Evolutionary conservation across 768 basidiomycete species (phyloP).

Genomic region (Leccinum incarnatum): DNA sequence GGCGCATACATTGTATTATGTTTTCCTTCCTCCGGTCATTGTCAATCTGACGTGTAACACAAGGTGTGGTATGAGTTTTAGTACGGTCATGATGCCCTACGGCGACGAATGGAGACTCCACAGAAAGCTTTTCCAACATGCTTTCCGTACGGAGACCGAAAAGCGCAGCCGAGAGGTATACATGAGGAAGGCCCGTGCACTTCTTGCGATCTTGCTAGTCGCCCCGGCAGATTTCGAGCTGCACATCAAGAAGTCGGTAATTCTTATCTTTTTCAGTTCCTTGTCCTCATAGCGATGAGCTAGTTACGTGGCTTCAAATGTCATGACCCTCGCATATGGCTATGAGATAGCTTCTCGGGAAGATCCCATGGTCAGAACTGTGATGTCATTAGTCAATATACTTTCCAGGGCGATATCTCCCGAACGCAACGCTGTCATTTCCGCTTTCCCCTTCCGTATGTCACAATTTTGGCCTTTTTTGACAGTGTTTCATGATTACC

Average conservation of each 20-base stretch:
- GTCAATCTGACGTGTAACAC: not conserved
- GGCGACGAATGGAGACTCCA: slow-evolving; percentile 31
- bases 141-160: slow-evolving; percentile 24
- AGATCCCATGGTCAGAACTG: slow-evolving; percentile 23
- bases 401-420: slow-evolving; percentile 22
- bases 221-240: slow-evolving; percentile 23
- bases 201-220: slow-evolving; percentile 22
- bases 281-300: not conserved
- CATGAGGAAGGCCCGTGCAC: slow-evolving; percentile 16
- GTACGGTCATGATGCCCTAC: slow-evolving; percentile 28
- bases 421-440: slow-evolving; percentile 16
- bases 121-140: slow-evolving; percentile 29
- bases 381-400: slow-evolving; percentile 17
- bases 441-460: slow-evolving; percentile 26
- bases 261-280: not conserved
- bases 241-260: slow-evolving; percentile 21
- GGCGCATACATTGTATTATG: slow-evolving; percentile 13
- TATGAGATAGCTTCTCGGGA: slow-evolving; percentile 18
- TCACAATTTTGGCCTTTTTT: not conserved
- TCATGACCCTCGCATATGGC: slow-evolving; percentile 27
- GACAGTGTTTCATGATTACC: not conserved
- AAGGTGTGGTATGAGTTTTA: slow-evolving; percentile 30
- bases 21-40: not conserved
- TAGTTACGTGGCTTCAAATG: slow-evolving; percentile 26
- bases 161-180: slow-evolving; percentile 20